A percentile compares a stretch with the other conserved stretches of the same genome.
phyloP scores from a whole-genome alignment of 768 basidiomycete genomes.

The Strobilomyces confusus region DNA sequence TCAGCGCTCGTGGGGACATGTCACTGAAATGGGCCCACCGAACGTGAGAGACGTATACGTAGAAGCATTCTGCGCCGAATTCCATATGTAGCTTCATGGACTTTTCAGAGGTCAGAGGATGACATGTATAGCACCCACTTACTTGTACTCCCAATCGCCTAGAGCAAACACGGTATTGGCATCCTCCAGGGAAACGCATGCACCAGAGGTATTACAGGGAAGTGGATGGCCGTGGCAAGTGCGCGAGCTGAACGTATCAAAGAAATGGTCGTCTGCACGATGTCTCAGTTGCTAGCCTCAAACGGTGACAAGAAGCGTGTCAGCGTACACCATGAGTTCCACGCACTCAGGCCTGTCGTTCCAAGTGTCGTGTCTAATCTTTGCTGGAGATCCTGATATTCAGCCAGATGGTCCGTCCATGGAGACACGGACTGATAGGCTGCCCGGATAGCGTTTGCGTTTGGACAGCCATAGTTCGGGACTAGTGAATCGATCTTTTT shows the following conservation, averaged over 20 bases:
- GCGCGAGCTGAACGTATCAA: slow-evolving; percentile 48
- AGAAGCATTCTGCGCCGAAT: slow-evolving; percentile 41
- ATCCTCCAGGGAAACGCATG: slow-evolving; percentile 40
- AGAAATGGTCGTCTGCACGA: slow-evolving; percentile 39
- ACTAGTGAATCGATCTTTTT: slow-evolving; percentile 45
- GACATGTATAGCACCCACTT: slow-evolving; percentile 30
- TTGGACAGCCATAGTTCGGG: slow-evolving; percentile 42
- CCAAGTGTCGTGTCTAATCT: slow-evolving; percentile 38
- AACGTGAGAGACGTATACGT: slow-evolving; percentile 43
- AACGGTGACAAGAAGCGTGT: not conserved
- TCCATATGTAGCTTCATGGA: slow-evolving; percentile 44
- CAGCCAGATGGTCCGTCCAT: slow-evolving; percentile 43
- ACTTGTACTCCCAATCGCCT: slow-evolving; percentile 61
- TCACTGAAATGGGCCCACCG: slow-evolving; percentile 25
- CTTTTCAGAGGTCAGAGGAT: not conserved
- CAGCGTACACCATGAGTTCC: slow-evolving; percentile 46
- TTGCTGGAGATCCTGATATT: slow-evolving; percentile 35
- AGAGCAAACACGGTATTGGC: slow-evolving; percentile 51
- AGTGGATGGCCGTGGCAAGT: slow-evolving; percentile 40
- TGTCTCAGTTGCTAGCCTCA: not conserved
- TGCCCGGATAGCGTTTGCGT: slow-evolving; percentile 36
- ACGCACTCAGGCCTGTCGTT: slow-evolving; percentile 36
- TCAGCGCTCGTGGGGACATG: not conserved
- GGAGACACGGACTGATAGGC: slow-evolving; percentile 42
- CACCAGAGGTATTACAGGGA: slow-evolving; percentile 41